These are phyloP conservation scores for Grammothele lineata DNA, from an alignment of 768 basidiomycete species.

Conservation along the genomic window DNA sequence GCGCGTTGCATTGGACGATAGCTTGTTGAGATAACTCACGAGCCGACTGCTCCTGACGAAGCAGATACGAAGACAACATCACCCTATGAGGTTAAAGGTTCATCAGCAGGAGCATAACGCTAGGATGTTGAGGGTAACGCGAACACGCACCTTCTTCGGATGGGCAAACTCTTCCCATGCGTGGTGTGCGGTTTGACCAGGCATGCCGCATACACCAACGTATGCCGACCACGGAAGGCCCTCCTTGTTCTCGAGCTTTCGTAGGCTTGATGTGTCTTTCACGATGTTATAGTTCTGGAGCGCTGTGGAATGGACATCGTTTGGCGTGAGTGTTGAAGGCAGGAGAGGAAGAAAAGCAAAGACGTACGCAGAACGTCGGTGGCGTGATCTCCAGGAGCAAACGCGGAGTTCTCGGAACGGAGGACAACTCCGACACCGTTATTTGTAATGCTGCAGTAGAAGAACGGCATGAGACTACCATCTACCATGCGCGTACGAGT, in stretches of 20 bases:
- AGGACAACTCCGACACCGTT: conserved; percentile 24
- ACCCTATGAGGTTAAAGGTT: conserved; percentile 27
- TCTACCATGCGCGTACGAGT: no score
- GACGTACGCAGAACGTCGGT: no score
- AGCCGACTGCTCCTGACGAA: conserved; percentile 29
- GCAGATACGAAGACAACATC: conserved; percentile 47
- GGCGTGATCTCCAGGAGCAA: conserved; percentile 23
- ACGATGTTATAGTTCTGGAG: no score
- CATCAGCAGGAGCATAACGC: neutral
- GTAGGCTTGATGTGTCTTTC: neutral
- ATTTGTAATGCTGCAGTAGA: conserved; percentile 5
- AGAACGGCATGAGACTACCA: no score
- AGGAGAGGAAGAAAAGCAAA: no score
- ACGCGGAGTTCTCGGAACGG: conserved; percentile 20
- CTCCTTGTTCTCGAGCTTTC: conserved; percentile 34
- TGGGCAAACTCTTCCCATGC: conserved; percentile 39
- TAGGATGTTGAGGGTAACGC: no score
- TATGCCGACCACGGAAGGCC: conserved; percentile 46
- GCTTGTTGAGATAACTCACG: no score
- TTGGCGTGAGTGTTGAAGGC: no score
- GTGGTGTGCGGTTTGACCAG: conserved; percentile 30
- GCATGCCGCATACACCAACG: conserved; percentile 48
- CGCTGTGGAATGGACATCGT: no score
- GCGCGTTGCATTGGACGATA: no score
- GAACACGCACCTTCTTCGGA: conserved; percentile 38